Evolutionary conservation across 108 stramenopile genomes (phyloP).

Genomic region (Mediolabrus comicus): DNA sequence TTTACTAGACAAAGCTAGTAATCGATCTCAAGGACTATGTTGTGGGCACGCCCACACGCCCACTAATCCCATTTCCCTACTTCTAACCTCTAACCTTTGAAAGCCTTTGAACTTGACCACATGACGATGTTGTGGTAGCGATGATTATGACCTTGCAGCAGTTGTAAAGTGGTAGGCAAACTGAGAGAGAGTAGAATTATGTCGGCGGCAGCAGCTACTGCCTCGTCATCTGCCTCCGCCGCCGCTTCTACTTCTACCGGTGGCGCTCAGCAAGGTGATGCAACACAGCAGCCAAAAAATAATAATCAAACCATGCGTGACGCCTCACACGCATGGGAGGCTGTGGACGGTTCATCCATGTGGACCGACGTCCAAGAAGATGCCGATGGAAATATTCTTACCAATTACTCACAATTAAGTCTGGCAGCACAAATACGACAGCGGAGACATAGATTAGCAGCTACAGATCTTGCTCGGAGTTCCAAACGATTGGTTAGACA

Average conservation of each 20-base stretch:
- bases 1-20: no score
- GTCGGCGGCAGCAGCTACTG: background rate
- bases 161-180: background rate
- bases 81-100: no score
- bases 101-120: no score
- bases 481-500: constrained; percentile 75
- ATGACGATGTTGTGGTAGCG: no score
- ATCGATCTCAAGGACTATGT: no score
- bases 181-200: background rate
- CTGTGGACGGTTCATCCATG: constrained; percentile 48
- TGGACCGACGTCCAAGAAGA: constrained; percentile 86
- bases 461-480: constrained; percentile 67
- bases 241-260: constrained; percentile 2
- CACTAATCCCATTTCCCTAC: no score
- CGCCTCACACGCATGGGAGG: constrained; percentile 68
- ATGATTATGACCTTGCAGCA: no score
- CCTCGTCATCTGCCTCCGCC: constrained; percentile 1
- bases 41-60: no score
- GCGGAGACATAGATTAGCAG: constrained; percentile 70
- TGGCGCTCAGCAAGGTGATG: background rate
- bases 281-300: constrained; percentile 5
- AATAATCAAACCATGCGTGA: constrained; percentile 11
- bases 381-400: constrained; percentile 75
- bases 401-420: constrained; percentile 40
- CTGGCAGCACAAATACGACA: constrained; percentile 64